phyloP scores from a whole-genome alignment of 768 basidiomycete genomes.

The Auriscalpium microsporum region DNA sequence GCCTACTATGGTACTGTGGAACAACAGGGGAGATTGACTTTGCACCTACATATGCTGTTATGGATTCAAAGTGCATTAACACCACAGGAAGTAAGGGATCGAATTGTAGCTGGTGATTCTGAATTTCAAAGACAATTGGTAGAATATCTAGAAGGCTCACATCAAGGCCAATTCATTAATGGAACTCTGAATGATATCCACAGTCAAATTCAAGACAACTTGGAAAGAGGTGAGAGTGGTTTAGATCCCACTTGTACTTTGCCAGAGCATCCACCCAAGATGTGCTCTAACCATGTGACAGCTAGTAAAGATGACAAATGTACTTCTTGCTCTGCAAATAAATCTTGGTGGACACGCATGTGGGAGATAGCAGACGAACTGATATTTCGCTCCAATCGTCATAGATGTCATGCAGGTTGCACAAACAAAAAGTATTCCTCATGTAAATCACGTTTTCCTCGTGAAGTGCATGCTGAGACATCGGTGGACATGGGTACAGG shows the following conservation, averaged over 20 bases:
- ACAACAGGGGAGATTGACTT: conserved; percentile 9
- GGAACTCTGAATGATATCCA: not conserved
- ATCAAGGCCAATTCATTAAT: conserved; percentile 8
- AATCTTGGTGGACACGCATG: not conserved
- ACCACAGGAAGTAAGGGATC: conserved; percentile 15
- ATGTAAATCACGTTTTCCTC: conserved; percentile 31
- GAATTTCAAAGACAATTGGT: conserved; percentile 8
- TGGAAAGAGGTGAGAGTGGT: too few species aligned
- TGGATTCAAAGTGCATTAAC: conserved; percentile 7
- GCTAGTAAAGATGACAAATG: too few species aligned
- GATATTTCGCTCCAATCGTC: conserved; percentile 3
- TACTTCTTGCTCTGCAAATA: not conserved
- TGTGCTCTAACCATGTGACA: too few species aligned
- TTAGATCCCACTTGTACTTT: too few species aligned
- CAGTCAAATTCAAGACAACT: not conserved
- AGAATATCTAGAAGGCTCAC: conserved; percentile 7
- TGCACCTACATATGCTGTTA: conserved; percentile 17
- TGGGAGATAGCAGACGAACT: conserved; percentile 3
- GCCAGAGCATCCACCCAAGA: too few species aligned
- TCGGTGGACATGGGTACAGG: conserved; percentile 23
- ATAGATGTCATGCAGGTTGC: conserved; percentile 18
- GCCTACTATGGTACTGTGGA: conserved; percentile 15
- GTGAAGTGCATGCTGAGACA: conserved; percentile 18
- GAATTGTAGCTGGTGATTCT: conserved; percentile 5
- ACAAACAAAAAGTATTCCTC: conserved; percentile 18